Percentiles rank a stretch among this genome's conserved stretches.
phyloP scores from a whole-genome alignment of 2,329 filamentous ascomycete genomes.

The Cytospora piceae region DNA sequence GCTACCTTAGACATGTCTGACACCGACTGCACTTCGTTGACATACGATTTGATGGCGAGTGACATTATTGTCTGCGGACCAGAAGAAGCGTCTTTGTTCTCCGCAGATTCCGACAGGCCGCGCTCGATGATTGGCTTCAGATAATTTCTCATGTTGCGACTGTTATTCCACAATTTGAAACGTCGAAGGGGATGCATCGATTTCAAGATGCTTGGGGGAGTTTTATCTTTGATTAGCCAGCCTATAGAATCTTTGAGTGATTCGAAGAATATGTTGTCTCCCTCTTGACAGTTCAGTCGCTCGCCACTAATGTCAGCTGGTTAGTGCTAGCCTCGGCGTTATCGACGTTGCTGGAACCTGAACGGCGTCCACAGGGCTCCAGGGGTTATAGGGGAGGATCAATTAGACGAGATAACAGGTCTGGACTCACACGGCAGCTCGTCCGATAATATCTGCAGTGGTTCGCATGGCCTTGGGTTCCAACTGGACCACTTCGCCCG shows the following conservation, averaged over 20 bases:
- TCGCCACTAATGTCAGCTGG: constrained; percentile 12
- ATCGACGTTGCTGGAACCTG: not conserved
- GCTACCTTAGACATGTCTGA: not conserved
- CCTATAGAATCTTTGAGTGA: constrained; percentile 29
- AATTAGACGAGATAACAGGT: no score
- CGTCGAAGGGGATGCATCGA: constrained; percentile 31
- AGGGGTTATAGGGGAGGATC: not conserved
- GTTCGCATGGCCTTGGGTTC: constrained; percentile 18
- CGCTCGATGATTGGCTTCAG: constrained; percentile 36
- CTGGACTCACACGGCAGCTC: constrained; percentile 37
- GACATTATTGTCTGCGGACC: constrained; percentile 37
- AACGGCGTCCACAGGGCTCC: not conserved
- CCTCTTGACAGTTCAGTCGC: constrained; percentile 30
- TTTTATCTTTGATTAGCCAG: constrained; percentile 28
- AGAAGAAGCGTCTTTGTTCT: constrained; percentile 23
- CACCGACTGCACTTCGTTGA: constrained; percentile 28
- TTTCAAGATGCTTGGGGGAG: constrained; percentile 21
- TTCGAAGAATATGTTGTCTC: constrained; percentile 24
- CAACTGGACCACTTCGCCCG: constrained; percentile 16
- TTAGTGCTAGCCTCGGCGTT: not conserved
- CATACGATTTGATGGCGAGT: constrained; percentile 36
- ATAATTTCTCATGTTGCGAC: constrained; percentile 36
- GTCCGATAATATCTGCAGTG: constrained; percentile 35
- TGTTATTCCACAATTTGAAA: constrained; percentile 36
- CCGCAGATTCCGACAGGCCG: constrained; percentile 34